Base-by-base conservation (phyloP, 1,284 basidiomycete species). In the Phaffia rhodozyma region DNA sequence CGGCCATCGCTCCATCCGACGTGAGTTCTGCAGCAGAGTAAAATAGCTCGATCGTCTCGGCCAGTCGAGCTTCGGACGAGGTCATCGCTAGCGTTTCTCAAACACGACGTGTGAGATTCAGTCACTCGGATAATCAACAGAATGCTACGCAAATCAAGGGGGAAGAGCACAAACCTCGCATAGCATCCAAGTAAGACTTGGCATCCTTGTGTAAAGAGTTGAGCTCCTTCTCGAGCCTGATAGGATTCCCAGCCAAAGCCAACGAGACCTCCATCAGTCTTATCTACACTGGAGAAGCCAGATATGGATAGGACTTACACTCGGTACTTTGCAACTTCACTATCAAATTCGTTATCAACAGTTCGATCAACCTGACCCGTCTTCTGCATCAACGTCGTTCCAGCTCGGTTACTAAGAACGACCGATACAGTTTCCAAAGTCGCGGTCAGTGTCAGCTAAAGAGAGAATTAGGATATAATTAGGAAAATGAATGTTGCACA, bases 341-440 rank as follows among this genome's bases (percentile, higher is more conserved):
- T 87, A 38, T 86, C 81, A 74, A 97, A 98, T 73, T 97, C 92
- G 63, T 87, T 80, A 76, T 98, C 94, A 32, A 97, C 83, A 0
- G 94, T 98, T 38, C 91, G 82, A 74, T 98, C 94, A 65, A 98
- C 89, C 77, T 97, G 92, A 66, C 93, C 93, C 1, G 93, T 97
- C 84, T 94, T 94, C 80, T 94, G 91, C 76, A 93, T 83, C 72
- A 94, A 82, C 71, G 91, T 91, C 29, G 93, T 97, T 60, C 91
- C 91, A 58, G 91, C 89, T 67, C 92, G 83, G 76, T 91, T 91
- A 43, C 38, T 43, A 16, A 43, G 38, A 43, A 43, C 13, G 66
- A 2, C 38, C 38, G 2, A 16, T 43, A 2, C 38, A 16, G 38
- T 43, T 11, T 43, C n/a, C 38, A 16, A 43, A 11, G 13, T 11